Conservation (phyloP, 176 grass and related monocot genomes). For the Carex scoparia region DNA sequence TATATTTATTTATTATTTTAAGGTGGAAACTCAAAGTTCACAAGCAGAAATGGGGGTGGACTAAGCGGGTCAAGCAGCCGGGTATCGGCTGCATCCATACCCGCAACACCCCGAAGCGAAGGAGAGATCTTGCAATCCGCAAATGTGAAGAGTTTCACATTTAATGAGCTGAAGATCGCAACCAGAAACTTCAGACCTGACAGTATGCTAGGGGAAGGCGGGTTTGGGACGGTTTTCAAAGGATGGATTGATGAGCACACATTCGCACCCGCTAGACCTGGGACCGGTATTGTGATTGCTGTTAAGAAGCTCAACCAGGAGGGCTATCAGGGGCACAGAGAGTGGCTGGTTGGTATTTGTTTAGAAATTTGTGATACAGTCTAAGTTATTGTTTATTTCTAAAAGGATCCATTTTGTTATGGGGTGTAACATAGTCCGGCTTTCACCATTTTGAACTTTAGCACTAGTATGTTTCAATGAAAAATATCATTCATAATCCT, state of each 20-base stretch:
- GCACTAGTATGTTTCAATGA: neutral
- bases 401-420: neutral
- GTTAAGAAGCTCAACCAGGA: conserved; percentile 94
- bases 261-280: conserved; percentile 41
- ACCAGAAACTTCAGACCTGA: conserved; percentile 74
- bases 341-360: conserved; percentile 61
- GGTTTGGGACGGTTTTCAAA: conserved; percentile 79
- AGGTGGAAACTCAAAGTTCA: conserved; percentile 14
- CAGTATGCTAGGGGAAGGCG: conserved; percentile 76
- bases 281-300: conserved; percentile 72
- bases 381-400: neutral
- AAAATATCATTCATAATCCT: neutral
- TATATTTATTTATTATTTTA: neutral
- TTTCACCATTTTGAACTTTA: neutral
- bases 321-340: conserved; percentile 72
- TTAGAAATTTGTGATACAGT: neutral
- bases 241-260: conserved; percentile 78
- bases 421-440: neutral
- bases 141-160: conserved; percentile 63
- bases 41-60: conserved; percentile 23
- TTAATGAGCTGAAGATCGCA: conserved; percentile 50
- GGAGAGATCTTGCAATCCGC: conserved; percentile 50
- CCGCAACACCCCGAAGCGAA: conserved; percentile 43
- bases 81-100: conserved; percentile 40
- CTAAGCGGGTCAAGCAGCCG: conserved; percentile 45